Evolutionary conservation across 2,329 filamentous ascomycete genomes (phyloP).

Genomic region (Graphiopsis chlorocephala): DNA sequence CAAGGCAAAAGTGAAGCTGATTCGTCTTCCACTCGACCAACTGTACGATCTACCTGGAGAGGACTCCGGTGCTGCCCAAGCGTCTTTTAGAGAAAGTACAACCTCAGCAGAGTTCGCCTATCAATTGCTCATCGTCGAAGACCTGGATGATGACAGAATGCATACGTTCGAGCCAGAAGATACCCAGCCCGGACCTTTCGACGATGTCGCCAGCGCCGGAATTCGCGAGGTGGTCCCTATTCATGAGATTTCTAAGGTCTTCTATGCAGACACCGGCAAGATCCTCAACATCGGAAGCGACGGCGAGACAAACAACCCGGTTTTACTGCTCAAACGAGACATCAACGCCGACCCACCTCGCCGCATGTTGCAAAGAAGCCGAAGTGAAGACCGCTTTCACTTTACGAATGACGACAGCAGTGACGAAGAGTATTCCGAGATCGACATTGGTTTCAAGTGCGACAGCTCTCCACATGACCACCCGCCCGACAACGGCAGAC

Average conservation of each 20-base stretch:
- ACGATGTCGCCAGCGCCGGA: slow-evolving; percentile 60
- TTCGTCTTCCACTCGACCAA: slow-evolving; percentile 61
- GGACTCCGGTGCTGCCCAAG: slow-evolving; percentile 26
- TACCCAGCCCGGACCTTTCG: slow-evolving; percentile 56
- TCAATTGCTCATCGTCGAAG: slow-evolving; percentile 77
- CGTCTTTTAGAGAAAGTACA: slow-evolving; percentile 15
- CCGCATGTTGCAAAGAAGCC: slow-evolving; percentile 51
- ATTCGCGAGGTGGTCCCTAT: slow-evolving; percentile 66
- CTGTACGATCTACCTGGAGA: slow-evolving; percentile 46
- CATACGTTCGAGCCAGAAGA: slow-evolving; percentile 64
- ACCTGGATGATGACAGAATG: slow-evolving; percentile 69
- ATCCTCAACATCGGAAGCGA: slow-evolving; percentile 78
- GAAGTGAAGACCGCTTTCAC: background rate
- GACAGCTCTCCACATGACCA: background rate
- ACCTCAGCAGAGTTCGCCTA: slow-evolving; percentile 67
- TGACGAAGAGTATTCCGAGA: background rate
- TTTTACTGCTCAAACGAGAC: slow-evolving; percentile 73
- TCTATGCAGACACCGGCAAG: slow-evolving; percentile 87
- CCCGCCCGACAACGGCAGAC: background rate
- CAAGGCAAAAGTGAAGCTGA: slow-evolving; percentile 80
- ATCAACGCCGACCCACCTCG: slow-evolving; percentile 60
- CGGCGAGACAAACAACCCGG: slow-evolving; percentile 67
- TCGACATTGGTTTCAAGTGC: background rate
- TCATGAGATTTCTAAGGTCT: slow-evolving; percentile 81
- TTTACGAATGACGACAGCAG: background rate